phyloP scores from a whole-genome alignment of 2,329 filamentous ascomycete species.

The Penicillium sp. region DNA sequence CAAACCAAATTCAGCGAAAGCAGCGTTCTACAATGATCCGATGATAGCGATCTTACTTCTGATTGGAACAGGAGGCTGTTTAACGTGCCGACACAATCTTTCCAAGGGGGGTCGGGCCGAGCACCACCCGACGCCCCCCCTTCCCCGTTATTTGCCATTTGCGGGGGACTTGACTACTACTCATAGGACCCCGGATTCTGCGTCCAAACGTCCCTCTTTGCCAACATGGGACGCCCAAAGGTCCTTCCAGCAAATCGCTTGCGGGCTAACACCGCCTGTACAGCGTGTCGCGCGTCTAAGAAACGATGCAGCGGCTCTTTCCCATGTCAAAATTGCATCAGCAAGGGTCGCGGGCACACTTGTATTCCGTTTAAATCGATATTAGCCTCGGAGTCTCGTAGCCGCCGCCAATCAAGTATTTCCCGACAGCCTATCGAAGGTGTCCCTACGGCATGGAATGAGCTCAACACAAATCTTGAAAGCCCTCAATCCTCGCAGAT shows the following conservation, averaged over 20 bases:
- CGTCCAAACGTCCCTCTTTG: background rate
- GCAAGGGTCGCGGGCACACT: conserved; percentile 47
- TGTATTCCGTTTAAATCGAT: conserved; percentile 43
- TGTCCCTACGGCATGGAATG: background rate
- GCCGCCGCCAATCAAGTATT: conserved; percentile 6
- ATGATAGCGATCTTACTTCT: background rate
- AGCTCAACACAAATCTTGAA: conserved; percentile 8
- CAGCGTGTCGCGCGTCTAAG: conserved; percentile 54
- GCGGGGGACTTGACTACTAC: background rate
- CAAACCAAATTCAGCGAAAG: background rate
- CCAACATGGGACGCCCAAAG: conserved; percentile 57
- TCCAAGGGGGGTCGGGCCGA: conserved; percentile 11
- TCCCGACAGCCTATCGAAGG: background rate
- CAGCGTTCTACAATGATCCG: background rate
- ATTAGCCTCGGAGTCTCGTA: conserved; percentile 22
- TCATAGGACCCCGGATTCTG: background rate
- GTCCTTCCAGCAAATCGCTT: conserved; percentile 55
- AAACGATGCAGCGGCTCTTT: conserved; percentile 56
- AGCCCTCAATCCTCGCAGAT: background rate
- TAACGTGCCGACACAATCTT: background rate
- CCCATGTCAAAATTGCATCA: conserved; percentile 54
- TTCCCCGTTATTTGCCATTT: background rate
- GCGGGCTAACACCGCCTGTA: conserved; percentile 55
- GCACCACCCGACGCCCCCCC: conserved; percentile 1
- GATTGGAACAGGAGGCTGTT: background rate